Evolutionary conservation across 192 early-diverging fungal genomes (phyloP).

Genomic region (Coemansia sp.): DNA sequence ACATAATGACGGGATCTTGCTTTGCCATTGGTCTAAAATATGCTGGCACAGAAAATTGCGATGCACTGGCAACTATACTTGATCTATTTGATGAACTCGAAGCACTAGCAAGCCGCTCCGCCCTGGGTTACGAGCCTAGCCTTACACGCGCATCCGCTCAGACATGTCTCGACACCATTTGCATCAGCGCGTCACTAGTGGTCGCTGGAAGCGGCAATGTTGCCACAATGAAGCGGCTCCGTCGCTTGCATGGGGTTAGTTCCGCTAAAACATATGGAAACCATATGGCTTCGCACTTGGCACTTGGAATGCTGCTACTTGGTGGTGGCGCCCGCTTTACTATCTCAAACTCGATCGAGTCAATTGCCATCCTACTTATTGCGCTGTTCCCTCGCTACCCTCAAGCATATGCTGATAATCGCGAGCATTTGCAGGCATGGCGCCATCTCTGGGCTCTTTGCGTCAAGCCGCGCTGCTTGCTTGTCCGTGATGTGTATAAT

Average conservation of each 20-base stretch:
- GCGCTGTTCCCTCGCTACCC: constrained; percentile 49
- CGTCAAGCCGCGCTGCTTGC: constrained; percentile 42
- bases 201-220: constrained; percentile 81
- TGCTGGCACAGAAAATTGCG: constrained; percentile 36
- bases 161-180: constrained; percentile 68
- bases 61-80: constrained; percentile 24
- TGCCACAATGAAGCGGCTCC: constrained; percentile 60
- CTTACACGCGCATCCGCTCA: constrained; percentile 64
- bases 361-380: constrained; percentile 39
- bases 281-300: constrained; percentile 52
- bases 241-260: constrained; percentile 52
- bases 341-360: constrained; percentile 22
- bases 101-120: constrained; percentile 9
- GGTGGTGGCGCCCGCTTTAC: constrained; percentile 51
- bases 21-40: constrained; percentile 42
- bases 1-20: constrained; percentile 33
- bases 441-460: constrained; percentile 50
- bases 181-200: constrained; percentile 65
- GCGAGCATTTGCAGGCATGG: constrained; percentile 54
- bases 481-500: constrained; percentile 30
- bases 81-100: constrained; percentile 35
- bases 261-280: constrained; percentile 36
- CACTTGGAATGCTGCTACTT: constrained; percentile 44
- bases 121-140: constrained; percentile 39
- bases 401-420: constrained; percentile 34